A percentile compares a stretch with the other conserved stretches of the same genome.
Conservation (phyloP, 352 stramenopile genomes). For the Globisporangium middletonii region DNA sequence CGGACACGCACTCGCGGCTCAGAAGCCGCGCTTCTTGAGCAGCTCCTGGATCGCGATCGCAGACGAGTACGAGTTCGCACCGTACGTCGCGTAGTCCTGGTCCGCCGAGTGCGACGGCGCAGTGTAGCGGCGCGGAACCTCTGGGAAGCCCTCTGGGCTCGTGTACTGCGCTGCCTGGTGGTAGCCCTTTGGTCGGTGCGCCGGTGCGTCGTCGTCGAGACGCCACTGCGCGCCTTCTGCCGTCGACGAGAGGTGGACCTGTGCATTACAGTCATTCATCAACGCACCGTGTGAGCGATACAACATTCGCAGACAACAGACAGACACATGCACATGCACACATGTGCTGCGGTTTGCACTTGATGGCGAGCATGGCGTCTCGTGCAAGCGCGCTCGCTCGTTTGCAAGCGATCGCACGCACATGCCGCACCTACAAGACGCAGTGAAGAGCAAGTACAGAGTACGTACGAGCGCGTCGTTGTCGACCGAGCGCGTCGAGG, state of each 20-base stretch:
- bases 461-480: conserved; percentile 37
- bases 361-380: neutral
- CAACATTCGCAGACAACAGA: neutral
- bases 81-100: conserved; percentile 73
- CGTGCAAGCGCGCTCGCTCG: neutral
- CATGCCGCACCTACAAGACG: neutral
- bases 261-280: neutral
- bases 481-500: conserved; percentile 40
- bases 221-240: conserved; percentile 61
- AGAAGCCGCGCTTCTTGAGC: conserved; percentile 77
- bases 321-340: neutral
- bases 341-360: neutral
- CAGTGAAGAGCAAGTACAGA: neutral
- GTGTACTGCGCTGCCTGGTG: conserved; percentile 57
- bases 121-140: conserved; percentile 76
- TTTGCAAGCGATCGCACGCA: neutral
- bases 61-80: conserved; percentile 83
- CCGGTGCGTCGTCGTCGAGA: conserved; percentile 52
- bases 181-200: conserved; percentile 49
- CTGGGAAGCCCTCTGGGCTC: conserved; percentile 54
- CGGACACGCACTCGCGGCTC: conserved; percentile 15
- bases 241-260: conserved; percentile 40
- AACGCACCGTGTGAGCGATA: neutral
- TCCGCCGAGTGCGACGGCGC: conserved; percentile 60
- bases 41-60: conserved; percentile 76